Base-by-base conservation (phyloP, 805 yeast genomes). In the Crinitomyces ghanaensis region DNA sequence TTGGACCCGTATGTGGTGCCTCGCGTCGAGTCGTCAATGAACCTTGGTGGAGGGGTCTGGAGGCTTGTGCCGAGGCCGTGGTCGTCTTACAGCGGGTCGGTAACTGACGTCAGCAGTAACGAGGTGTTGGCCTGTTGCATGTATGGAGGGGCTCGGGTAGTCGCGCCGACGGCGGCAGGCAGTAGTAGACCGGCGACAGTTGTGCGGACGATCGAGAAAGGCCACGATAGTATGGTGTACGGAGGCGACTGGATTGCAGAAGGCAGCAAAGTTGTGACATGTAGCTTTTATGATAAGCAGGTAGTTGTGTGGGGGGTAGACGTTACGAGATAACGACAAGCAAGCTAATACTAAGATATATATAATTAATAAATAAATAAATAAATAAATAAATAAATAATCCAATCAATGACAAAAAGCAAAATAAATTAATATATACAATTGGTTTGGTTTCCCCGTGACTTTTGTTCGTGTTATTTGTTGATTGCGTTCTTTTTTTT, bases 11-110 rank as follows among this genome's bases (percentile, higher is more conserved):
- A 40, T 14, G 47, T 62, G n/a, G 88, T 88, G 0, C 47, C 50
- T 6, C 56, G 54, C 19, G 60, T 63, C 0, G 49, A 52, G 4
- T 54, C 62, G 9, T 59, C 60, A 27, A 53, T 62, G 19, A 68
- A 76, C 30, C 59, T 91, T 3, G 86, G 84, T 1, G 97, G 98
- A 4, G 98, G 98, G 2, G 97, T 88, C 2, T 88, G 98, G 98
- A 63, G 95, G 46, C 63, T 91, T 37, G 59, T 74, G 5, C 95
- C 94, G 2, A 63, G 71, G 13, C 70, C 74, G 0, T n/a, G n/a
- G n/a, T n/a, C n/a, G n/a, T n/a, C n/a, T n/a, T n/a, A n/a, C n/a
- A n/a, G n/a, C n/a, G n/a, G n/a, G n/a, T n/a, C n/a, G n/a, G n/a
- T n/a, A n/a, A n/a, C n/a, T n/a, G n/a, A n/a, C n/a, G n/a, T n/a